These are phyloP conservation scores for Ochetophila trinervis DNA, from an alignment of 306 rosid species.

Conservation along the genomic window DNA sequence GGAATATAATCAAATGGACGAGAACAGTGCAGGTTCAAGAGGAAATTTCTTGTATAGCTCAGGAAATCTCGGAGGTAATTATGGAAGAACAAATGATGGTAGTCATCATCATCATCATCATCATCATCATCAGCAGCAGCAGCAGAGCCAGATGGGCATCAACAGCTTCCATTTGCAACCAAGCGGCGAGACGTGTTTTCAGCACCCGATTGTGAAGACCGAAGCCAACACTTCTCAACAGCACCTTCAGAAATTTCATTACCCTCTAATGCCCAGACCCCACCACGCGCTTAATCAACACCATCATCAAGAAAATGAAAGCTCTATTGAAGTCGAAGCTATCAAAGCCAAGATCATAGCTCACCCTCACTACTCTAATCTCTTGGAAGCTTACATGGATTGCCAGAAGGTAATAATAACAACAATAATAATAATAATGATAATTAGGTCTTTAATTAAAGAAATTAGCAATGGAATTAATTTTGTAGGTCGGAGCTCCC, in stretches of 20 bases:
- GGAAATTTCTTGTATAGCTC: conserved; percentile 74
- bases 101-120: conserved; percentile 25
- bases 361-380: conserved; percentile 88
- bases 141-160: conserved; percentile 34
- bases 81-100: conserved; percentile 37
- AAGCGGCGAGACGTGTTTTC: conserved; percentile 47
- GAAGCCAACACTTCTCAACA: conserved; percentile 59
- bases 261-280: conserved; percentile 41
- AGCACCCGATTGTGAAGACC: conserved; percentile 51
- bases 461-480: no score
- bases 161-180: conserved; percentile 64
- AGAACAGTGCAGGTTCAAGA: conserved; percentile 45
- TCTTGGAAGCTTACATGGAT: conserved; percentile 90
- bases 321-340: conserved; percentile 55
- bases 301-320: conserved; percentile 8
- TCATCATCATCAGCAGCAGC: no score
- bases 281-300: not conserved
- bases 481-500: conserved; percentile 82
- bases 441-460: no score
- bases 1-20: conserved; percentile 58
- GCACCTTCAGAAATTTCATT: conserved; percentile 52
- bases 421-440: no score
- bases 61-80: conserved; percentile 34
- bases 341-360: conserved; percentile 87
- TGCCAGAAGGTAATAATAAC: conserved; percentile 97